phyloP scores from a whole-genome alignment of 441 rosid genomes.

The Oxalis stricta region DNA sequence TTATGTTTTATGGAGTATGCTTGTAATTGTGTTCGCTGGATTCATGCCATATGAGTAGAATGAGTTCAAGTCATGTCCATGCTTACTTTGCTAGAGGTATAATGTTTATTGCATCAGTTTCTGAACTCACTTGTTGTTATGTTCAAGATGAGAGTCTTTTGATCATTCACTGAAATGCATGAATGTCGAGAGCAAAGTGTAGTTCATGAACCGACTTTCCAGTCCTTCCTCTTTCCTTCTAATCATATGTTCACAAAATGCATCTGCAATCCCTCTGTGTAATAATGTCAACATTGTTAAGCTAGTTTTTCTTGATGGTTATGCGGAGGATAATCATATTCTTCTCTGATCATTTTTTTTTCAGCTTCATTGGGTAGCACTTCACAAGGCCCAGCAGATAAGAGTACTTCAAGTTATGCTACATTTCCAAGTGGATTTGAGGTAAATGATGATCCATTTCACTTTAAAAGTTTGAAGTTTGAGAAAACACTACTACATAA shows the following conservation, averaged over 20 bases:
- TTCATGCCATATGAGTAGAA: too few relatives aligned
- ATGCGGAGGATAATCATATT: too few relatives aligned
- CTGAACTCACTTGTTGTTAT: too few relatives aligned
- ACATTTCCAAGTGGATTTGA: conserved; percentile 76
- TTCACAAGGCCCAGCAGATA: conserved; percentile 22
- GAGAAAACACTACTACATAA: conserved; percentile 2
- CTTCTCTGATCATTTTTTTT: not conserved
- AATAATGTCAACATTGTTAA: not conserved
- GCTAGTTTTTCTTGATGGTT: not conserved
- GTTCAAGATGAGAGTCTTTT: too few relatives aligned
- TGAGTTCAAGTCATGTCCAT: too few relatives aligned
- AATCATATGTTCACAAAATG: too few relatives aligned
- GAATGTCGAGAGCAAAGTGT: too few relatives aligned
- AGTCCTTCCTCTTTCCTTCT: too few relatives aligned
- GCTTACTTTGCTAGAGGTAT: too few relatives aligned
- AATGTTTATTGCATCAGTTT: too few relatives aligned
- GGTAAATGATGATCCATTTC: conserved; percentile 29
- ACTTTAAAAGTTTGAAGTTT: not conserved
- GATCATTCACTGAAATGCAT: too few relatives aligned
- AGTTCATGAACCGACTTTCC: too few relatives aligned
- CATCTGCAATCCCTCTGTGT: not conserved
- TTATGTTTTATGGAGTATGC: not conserved
- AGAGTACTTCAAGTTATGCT: conserved; percentile 16
- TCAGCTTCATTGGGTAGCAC: conserved; percentile 22
- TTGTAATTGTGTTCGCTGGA: not conserved